A percentile compares a stretch with the other conserved stretches of the same genome.
Conservation (phyloP, 805 yeast genomes). For the Metschnikowia dekortorum region DNA sequence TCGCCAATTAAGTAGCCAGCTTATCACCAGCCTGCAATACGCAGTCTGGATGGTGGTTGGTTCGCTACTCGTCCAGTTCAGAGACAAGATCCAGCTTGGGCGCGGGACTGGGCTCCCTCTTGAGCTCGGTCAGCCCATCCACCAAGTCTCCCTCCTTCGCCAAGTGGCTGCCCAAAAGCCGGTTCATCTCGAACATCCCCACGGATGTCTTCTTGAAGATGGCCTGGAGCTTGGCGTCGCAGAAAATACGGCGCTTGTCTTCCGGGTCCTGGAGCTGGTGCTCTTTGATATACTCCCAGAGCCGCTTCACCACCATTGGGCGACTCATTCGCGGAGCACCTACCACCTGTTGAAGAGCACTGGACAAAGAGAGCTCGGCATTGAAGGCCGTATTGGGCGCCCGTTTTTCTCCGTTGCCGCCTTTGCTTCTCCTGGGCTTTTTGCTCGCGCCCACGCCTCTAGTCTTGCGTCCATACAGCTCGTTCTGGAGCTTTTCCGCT, state of each 20-base stretch:
- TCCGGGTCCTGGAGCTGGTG: conserved; percentile 61
- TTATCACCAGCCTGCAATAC: too few relatives aligned
- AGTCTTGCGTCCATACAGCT: background rate
- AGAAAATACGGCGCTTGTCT: conserved; percentile 59
- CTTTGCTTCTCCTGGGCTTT: conserved; percentile 29
- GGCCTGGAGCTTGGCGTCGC: conserved; percentile 53
- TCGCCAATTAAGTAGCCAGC: too few relatives aligned
- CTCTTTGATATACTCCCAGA: conserved; percentile 69
- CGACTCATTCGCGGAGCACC: conserved; percentile 46
- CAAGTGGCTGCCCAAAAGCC: conserved; percentile 49
- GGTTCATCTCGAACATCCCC: conserved; percentile 57
- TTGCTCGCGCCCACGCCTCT: conserved; percentile 17
- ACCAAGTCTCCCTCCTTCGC: conserved; percentile 17
- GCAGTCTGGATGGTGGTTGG: too few relatives aligned
- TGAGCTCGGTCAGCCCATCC: background rate
- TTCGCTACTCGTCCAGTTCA: background rate
- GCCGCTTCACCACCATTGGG: conserved; percentile 62
- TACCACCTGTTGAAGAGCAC: conserved; percentile 47
- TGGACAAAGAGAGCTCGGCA: conserved; percentile 45
- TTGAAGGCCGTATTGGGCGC: conserved; percentile 36
- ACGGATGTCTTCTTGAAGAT: conserved; percentile 57
- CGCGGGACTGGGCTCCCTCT: background rate
- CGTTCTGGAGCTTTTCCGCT: conserved; percentile 46
- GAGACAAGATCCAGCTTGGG: background rate
- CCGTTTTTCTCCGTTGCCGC: background rate